Evolutionary conservation across 2,329 filamentous ascomycete genomes (phyloP).

Genomic region (Alternaria ventricosa): DNA sequence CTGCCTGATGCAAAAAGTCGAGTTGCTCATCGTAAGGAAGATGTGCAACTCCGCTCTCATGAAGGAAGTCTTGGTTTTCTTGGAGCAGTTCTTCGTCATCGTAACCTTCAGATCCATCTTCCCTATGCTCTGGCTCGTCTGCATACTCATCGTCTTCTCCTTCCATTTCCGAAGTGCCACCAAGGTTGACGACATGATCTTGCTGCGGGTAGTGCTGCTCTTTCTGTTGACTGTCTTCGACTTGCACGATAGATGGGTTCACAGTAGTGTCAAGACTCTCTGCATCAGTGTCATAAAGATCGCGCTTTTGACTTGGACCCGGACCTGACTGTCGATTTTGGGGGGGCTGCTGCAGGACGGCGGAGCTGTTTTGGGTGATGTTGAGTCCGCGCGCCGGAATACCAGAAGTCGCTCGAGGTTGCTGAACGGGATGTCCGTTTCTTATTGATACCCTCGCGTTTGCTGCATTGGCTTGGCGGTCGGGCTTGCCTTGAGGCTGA

Average conservation of each 20-base stretch:
- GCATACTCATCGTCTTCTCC: conserved; percentile 12
- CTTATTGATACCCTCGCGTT: conserved; percentile 29
- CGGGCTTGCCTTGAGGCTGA: conserved; percentile 14
- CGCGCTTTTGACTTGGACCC: conserved; percentile 20
- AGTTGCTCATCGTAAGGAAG: conserved; percentile 1
- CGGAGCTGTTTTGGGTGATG: conserved; percentile 18
- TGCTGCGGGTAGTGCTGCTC: conserved; percentile 12
- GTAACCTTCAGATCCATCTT: conserved; percentile 4
- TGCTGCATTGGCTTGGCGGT: conserved; percentile 25
- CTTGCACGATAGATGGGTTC: conserved; percentile 27
- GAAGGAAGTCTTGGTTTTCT: conserved; percentile 3
- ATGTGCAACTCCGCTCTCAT: neutral
- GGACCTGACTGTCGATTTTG: conserved; percentile 21
- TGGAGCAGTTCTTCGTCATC: neutral
- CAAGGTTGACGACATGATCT: conserved; percentile 11
- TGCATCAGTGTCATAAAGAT: conserved; percentile 47
- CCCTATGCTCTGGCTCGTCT: conserved; percentile 3
- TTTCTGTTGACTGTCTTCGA: conserved; percentile 22
- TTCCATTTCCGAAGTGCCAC: conserved; percentile 11
- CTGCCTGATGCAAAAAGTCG: conserved; percentile 1
- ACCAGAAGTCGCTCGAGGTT: conserved; percentile 11
- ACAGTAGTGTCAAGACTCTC: conserved; percentile 47
- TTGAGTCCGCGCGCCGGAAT: conserved; percentile 12
- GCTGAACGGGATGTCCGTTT: conserved; percentile 14
- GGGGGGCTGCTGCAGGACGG: conserved; percentile 18